phyloP scores from a whole-genome alignment of 2,329 filamentous ascomycete genomes.

The Epichloe uncinata region DNA sequence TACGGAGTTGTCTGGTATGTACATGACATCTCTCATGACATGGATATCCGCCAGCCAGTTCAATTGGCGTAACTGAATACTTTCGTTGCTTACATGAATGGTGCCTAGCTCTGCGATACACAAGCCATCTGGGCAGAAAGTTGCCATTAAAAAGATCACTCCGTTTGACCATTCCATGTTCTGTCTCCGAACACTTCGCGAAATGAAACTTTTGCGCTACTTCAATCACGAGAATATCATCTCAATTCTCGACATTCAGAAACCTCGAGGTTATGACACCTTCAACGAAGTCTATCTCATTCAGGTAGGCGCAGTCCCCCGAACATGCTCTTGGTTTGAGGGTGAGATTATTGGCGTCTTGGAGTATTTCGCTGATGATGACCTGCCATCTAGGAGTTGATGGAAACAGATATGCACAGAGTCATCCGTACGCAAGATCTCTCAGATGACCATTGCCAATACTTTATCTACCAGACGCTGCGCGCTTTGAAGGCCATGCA shows the following conservation, averaged over 20 bases:
- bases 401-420: slow-evolving; percentile 99
- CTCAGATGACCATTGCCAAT: slow-evolving; percentile 98
- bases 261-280: slow-evolving; percentile 86
- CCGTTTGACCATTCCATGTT: slow-evolving; percentile 99
- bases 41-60: not conserved
- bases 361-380: not conserved
- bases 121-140: slow-evolving; percentile 95
- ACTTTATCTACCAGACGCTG: slow-evolving; percentile 99
- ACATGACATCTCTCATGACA: not conserved
- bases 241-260: slow-evolving; percentile 97
- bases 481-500: slow-evolving; percentile 98
- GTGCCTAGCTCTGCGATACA: slow-evolving; percentile 73
- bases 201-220: slow-evolving; percentile 98
- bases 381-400: slow-evolving; percentile 56
- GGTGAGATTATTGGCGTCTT: no score
- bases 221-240: slow-evolving; percentile 99
- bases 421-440: slow-evolving; percentile 98
- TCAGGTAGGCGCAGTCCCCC: slow-evolving; percentile 49
- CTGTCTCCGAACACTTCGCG: slow-evolving; percentile 86
- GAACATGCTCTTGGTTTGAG: not conserved
- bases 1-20: slow-evolving; percentile 92
- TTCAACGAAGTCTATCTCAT: slow-evolving; percentile 99
- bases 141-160: slow-evolving; percentile 99
- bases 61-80: not conserved
- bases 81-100: not conserved